A percentile compares a stretch with the other conserved stretches of the same genome.
phyloP scores from a whole-genome alignment of 2,329 filamentous ascomycete species.

The Neoarthrinium moseri region DNA sequence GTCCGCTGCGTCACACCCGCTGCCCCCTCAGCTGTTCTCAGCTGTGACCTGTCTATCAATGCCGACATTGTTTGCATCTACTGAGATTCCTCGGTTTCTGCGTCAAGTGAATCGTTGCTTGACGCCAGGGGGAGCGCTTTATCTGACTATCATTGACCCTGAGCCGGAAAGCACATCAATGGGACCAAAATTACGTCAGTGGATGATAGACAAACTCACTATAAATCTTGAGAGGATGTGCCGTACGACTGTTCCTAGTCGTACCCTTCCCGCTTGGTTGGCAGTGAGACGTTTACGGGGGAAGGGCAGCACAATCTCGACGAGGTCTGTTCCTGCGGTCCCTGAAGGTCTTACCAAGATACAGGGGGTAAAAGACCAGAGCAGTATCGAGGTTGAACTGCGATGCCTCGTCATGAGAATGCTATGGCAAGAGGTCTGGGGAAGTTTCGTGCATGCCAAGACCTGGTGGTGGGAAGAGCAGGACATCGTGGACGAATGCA shows the following conservation, averaged over 20 bases:
- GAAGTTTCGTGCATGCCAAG: constrained; percentile 44
- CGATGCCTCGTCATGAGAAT: constrained; percentile 52
- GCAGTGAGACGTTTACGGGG: constrained; percentile 51
- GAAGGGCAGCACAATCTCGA: constrained; percentile 45
- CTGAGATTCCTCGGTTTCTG: constrained; percentile 56
- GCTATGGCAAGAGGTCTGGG: constrained; percentile 63
- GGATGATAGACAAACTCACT: constrained; percentile 62
- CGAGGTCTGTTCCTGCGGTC: constrained; percentile 48
- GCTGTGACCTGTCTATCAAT: constrained; percentile 53
- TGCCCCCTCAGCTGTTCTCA: constrained; percentile 43
- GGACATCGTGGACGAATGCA: constrained; percentile 54
- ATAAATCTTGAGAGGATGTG: constrained; percentile 58
- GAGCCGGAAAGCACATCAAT: constrained; percentile 53
- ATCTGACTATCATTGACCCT: constrained; percentile 63
- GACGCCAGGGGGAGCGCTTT: constrained; percentile 51
- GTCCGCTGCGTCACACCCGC: constrained; percentile 30
- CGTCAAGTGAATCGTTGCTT: constrained; percentile 56
- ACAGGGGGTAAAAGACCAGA: constrained; percentile 23
- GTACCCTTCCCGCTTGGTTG: constrained; percentile 59
- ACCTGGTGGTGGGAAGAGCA: constrained; percentile 64
- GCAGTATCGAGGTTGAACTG: constrained; percentile 43
- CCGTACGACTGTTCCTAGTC: constrained; percentile 58
- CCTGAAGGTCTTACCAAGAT: constrained; percentile 18
- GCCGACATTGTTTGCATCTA: constrained; percentile 54
- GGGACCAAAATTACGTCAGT: constrained; percentile 56